A percentile compares a stretch with the other conserved stretches of the same genome.
Evolutionary conservation across 2,329 filamentous ascomycete species (phyloP).

Genomic region (Dissoconium aciculare): DNA sequence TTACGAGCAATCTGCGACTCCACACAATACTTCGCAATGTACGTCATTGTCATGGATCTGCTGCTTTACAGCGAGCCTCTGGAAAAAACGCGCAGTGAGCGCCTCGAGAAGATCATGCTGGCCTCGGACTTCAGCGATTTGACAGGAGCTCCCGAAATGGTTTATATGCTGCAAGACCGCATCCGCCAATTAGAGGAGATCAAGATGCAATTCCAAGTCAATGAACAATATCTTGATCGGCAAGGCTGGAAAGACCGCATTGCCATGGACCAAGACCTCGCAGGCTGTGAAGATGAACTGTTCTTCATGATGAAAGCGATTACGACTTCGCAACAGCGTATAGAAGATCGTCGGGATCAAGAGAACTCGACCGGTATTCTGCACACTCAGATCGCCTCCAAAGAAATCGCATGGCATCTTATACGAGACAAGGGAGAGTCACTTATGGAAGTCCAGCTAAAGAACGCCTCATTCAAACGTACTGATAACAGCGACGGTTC

Average conservation of each 20-base stretch:
- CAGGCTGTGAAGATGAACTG: conserved; percentile 83
- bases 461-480: conserved; percentile 81
- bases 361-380: conserved; percentile 60
- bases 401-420: conserved; percentile 94
- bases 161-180: conserved; percentile 76
- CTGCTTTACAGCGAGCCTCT: conserved; percentile 90
- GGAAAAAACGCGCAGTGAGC: conserved; percentile 92
- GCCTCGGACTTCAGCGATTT: conserved; percentile 97
- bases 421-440: conserved; percentile 59
- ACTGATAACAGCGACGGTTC: conserved; percentile 96
- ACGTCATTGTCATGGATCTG: conserved; percentile 92
- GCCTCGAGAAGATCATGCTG: conserved; percentile 95
- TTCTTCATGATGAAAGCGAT: conserved; percentile 99
- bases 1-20: conserved; percentile 94
- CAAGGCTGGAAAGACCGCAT: conserved; percentile 85
- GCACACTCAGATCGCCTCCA: conserved; percentile 84
- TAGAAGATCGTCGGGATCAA: conserved; percentile 51
- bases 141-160: conserved; percentile 82
- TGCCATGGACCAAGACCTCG: conserved; percentile 74
- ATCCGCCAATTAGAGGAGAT: conserved; percentile 92
- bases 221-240: conserved; percentile 72
- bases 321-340: conserved; percentile 82
- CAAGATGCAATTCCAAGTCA: conserved; percentile 88
- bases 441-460: conserved; percentile 81
- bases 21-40: conserved; percentile 91